Base-by-base conservation (phyloP, 2,329 filamentous ascomycete species). In the Epichloe brachyelytri region DNA sequence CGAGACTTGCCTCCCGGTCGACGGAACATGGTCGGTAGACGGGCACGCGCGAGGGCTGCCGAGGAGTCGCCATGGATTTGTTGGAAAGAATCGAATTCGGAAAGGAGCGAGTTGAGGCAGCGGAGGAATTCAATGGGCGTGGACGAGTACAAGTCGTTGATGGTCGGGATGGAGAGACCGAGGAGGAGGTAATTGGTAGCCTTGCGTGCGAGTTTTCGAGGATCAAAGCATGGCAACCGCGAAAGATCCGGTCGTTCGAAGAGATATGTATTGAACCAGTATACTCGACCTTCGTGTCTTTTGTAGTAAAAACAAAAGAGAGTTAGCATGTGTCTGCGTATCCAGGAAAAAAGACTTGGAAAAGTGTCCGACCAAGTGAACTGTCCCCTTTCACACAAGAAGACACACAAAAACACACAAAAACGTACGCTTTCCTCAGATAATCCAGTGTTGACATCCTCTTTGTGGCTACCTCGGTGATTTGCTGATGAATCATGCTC, bases 201-300 rank as follows among this genome's bases (percentile, higher is more conserved):
- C 59, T 93, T 87, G 53, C 90, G 85, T 55, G 88, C 84, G 46
- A 96, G 80, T 63, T 91, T 93, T 56, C 86, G 82, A 4, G 81
- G 73, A 53, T 94, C 86, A 63, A 94, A 91, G 63, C 88, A 95
- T 44, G 91, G 83, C 72, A 96, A 84, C 62, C 84, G 83, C 48
- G 78, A 73, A 36, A 97, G 76, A 66, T 95, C 88, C 33, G 79
- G 68, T 61, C 88, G 86, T 57, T 89, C 87, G 68, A 95, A 95
- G 62, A 95, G 85, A 54, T 95, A 80, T 0, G 93, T 96, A 70
- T 96, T 96, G 75, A 97, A 96, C 90, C 93, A 97, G 72, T 95
- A 97, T 41, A 95, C 83, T 53, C 88, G 83, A 54, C 91, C 90
- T 69, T 96, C 89, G 64, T 98, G 90, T 30, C 88, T 95, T 10